phyloP scores from a whole-genome alignment of 108 stramenopile species.

The Chaetoceros muelleri region DNA sequence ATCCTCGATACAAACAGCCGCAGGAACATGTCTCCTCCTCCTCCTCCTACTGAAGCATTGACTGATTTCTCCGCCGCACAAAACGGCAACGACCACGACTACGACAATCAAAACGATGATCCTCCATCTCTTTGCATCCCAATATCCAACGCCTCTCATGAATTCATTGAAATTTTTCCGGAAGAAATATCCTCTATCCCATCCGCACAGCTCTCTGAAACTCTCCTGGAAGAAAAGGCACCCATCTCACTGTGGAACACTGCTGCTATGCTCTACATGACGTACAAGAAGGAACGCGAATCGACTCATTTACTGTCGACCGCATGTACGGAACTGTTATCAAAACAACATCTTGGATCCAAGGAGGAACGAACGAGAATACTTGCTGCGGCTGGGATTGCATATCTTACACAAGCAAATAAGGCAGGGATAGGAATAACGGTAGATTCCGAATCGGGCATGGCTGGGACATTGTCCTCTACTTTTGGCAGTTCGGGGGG shows the following conservation, averaged over 20 bases:
- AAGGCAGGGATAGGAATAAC: too few species aligned
- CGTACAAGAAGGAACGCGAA: slow-evolving; percentile 39
- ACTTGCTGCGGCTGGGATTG: slow-evolving; percentile 67
- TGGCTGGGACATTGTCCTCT: background rate
- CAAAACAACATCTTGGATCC: slow-evolving; percentile 12
- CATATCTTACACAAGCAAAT: slow-evolving; percentile 44
- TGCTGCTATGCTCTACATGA: slow-evolving; percentile 56
- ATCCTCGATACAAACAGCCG: too few species aligned
- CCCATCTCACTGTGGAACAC: slow-evolving; percentile 45
- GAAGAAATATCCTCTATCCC: slow-evolving; percentile 62
- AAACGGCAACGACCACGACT: too few species aligned
- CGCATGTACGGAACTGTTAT: slow-evolving; percentile 28
- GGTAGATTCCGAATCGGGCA: slow-evolving; percentile 3
- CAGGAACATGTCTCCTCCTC: too few species aligned
- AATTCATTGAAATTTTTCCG: slow-evolving; percentile 76
- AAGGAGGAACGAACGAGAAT: slow-evolving; percentile 42
- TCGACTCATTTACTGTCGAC: slow-evolving; percentile 47
- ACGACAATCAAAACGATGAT: background rate
- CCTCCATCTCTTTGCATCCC: slow-evolving; percentile 18
- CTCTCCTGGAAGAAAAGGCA: slow-evolving; percentile 59
- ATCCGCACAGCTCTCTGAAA: slow-evolving; percentile 35
- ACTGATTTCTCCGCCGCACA: too few species aligned
- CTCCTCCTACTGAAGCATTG: too few species aligned
- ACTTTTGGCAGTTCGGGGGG: background rate
- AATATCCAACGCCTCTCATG: slow-evolving; percentile 19